Evolutionary conservation across 768 basidiomycete species (phyloP).

Genomic region (Daedaleopsis nitida): DNA sequence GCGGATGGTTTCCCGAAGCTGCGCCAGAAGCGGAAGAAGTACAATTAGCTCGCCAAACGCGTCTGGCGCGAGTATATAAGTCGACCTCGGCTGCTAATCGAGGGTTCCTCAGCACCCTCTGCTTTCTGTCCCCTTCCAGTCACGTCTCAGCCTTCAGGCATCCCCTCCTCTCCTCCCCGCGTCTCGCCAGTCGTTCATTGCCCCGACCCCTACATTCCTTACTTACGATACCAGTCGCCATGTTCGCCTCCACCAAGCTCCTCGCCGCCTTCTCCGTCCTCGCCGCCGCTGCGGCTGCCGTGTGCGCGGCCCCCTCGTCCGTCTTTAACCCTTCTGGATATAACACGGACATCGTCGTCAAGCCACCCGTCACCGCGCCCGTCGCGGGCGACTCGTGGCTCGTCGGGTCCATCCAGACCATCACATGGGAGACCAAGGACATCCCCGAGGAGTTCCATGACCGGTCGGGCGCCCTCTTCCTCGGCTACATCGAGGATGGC

Average conservation of each 20-base stretch:
- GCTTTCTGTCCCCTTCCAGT: neutral
- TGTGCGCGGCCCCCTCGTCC: slow-evolving; percentile 30
- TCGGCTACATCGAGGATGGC: slow-evolving; percentile 42
- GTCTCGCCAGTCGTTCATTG: slow-evolving; percentile 11
- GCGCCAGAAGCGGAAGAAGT: neutral
- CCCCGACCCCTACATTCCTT: neutral
- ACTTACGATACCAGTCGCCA: slow-evolving; percentile 11
- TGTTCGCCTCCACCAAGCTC: slow-evolving; percentile 22
- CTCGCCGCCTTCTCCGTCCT: slow-evolving; percentile 24
- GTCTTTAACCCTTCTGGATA: slow-evolving; percentile 30
- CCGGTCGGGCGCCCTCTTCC: slow-evolving; percentile 44
- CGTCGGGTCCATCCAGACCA: slow-evolving; percentile 36
- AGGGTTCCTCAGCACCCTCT: neutral
- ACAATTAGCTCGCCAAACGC: neutral
- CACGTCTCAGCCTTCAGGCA: neutral
- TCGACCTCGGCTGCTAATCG: neutral
- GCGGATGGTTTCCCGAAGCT: neutral
- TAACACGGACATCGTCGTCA: slow-evolving; percentile 38
- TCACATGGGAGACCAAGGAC: slow-evolving; percentile 45
- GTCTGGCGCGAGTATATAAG: slow-evolving; percentile 6
- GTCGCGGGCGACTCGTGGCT: slow-evolving; percentile 37
- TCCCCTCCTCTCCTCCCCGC: neutral
- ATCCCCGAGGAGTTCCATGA: slow-evolving; percentile 41
- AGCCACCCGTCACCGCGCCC: slow-evolving; percentile 46
- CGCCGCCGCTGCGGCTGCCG: slow-evolving; percentile 34